These are phyloP conservation scores for Euphorbia schlechtendalii DNA, from an alignment of 441 rosid species.

Conservation along the genomic window DNA sequence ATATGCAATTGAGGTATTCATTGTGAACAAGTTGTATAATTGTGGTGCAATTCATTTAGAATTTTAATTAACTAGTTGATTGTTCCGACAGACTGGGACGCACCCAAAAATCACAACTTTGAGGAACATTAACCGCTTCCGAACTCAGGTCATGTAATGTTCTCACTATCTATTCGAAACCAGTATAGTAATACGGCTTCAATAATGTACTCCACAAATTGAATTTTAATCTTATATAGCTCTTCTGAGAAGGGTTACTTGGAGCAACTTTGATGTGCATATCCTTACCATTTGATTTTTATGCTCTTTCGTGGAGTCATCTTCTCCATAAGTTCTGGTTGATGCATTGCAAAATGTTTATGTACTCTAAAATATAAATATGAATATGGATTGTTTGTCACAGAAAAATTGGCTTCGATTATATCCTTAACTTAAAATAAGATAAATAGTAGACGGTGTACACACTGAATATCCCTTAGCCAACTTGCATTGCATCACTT, in stretches of 20 bases:
- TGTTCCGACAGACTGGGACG: slow-evolving; percentile 72
- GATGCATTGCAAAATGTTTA: background rate
- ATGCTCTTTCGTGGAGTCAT: background rate
- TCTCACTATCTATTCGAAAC: slow-evolving; percentile 3
- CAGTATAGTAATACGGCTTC: background rate
- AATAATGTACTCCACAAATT: background rate
- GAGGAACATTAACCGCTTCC: slow-evolving; percentile 78
- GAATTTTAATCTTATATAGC: background rate
- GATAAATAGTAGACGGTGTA: no score
- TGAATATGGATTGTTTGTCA: background rate
- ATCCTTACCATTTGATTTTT: background rate
- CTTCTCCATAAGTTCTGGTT: background rate
- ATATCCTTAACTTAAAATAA: background rate
- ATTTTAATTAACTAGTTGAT: slow-evolving; percentile 14
- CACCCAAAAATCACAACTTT: slow-evolving; percentile 87
- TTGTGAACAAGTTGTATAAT: slow-evolving; percentile 4
- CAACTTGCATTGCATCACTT: background rate
- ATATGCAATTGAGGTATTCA: slow-evolving; percentile 78
- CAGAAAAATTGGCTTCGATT: background rate
- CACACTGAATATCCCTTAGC: background rate
- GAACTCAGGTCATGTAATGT: slow-evolving; percentile 52
- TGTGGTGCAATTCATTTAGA: slow-evolving; percentile 3
- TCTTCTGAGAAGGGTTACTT: background rate
- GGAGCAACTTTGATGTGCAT: background rate
- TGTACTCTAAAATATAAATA: background rate